Evolutionary conservation across 345 rosid species (phyloP), one percentile per base, ranked within the genome.

Genomic region (Sisymbrium altissimum): DNA sequence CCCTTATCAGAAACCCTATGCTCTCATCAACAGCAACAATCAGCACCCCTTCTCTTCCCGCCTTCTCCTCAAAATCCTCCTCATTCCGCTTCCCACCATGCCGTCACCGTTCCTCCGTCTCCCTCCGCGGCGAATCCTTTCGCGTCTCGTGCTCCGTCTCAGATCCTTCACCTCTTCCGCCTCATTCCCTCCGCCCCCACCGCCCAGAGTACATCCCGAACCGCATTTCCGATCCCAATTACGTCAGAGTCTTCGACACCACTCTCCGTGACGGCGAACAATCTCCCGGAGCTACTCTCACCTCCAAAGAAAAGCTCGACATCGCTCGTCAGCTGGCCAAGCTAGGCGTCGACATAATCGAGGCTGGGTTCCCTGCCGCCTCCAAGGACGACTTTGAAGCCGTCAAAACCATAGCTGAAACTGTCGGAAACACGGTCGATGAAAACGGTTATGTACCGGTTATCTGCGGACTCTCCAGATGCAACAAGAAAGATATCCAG

Each of bases 221-320:
- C 83, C 88, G 72, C 46, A 92, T 95, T 52, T 64, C 88, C 2
- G 88, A 88, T 73, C 93, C 97, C 23, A 76, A 74, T 54, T 92
- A 95, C 64, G 91, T 95, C 67, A 89, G 98, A 36, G 52, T 92
- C 72, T 90, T 95, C 71, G 99, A 95, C 73, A 95, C 99, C 18
- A 95, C 99, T 56, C 99, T 92, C 79, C 97, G 98, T 3, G 98
- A 95, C 72, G 99, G 99, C 52, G 99, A 95, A 69, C 99, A 92
- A 73, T 92, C 99, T 70, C 99, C 97, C 0, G 99, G 99, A 68
- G 99, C 99, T 76, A 83, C 97, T 2, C 79, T 95, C 15, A 92
- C 98, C 9, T 85, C 99, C 66, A 92, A 92, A 74, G 94, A 92
- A 71, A 92, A 92, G 62, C 85, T 92, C 0, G 91, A 85, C 78